Base-by-base conservation (phyloP, 2,329 filamentous ascomycete species). In the Emmonsia crescens region DNA sequence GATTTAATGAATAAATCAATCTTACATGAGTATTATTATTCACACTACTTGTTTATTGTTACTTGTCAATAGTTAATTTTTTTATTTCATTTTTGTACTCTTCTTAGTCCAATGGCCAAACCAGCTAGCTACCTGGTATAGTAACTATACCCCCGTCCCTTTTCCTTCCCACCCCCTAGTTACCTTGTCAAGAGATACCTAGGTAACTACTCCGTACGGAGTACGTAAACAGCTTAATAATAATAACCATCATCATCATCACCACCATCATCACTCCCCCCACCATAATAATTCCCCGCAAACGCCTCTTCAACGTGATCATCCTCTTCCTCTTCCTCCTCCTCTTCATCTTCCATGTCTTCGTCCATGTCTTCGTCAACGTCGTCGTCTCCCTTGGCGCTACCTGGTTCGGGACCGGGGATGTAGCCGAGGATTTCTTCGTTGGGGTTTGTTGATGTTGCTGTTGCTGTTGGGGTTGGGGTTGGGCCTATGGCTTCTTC, bases 251-350 rank as follows among this genome's bases (percentile, higher is more conserved):
- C 69, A 64, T 68, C 71, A 60, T 70, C 70, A 61, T 74, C 71
- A 56, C 73, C 73, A 58, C 69, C 71, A 52, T 75, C 73, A 59
- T 74, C 73, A 59, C 69, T 71, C n/a, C 64, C 70, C 31, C 72
- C 70, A 52, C 64, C 64, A 46, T 67, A 65, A 63, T 75, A 76
- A 8, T 69, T 68, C 10, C 74, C 74, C 29, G 73, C 70, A 65
- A 76, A 74, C 6, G 74, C 71, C 46, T 68, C 72, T 6, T 75
- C 71, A 40, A 75, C 54, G 21, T 68, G 69, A 60, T 72, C 71
- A 1, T 65, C 69, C 0, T 71, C 74, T 27, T 73, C 71, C 1
- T 73, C 70, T 0, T 74, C 72, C 2, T 72, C 73, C 19, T 74
- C 70, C 3, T 73, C 70, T 36, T 72, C 71, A 5, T 66, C 64